phyloP scores from a whole-genome alignment of 768 basidiomycete species.

The Rhodotorula taiwanensis region DNA sequence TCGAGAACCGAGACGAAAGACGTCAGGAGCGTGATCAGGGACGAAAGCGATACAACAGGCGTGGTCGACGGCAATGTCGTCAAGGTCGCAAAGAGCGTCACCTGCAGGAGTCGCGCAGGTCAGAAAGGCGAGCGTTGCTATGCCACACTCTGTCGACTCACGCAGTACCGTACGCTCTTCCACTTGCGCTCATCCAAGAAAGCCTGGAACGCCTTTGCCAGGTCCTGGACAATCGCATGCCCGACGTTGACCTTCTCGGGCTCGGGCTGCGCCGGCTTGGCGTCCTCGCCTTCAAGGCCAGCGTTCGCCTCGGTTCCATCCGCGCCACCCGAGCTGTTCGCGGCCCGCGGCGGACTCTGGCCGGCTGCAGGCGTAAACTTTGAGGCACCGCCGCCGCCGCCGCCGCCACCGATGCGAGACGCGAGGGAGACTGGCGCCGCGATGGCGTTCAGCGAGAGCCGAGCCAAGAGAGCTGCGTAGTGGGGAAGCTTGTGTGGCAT shows the following conservation, averaged over 20 bases:
- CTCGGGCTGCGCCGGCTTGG: conserved; percentile 46
- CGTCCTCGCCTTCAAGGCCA: conserved; percentile 44
- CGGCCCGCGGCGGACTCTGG: not conserved
- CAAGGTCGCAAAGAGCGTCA: conserved; percentile 87
- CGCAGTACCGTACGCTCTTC: conserved; percentile 72
- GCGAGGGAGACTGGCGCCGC: not conserved
- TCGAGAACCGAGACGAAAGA: conserved; percentile 80
- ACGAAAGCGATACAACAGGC: conserved; percentile 61
- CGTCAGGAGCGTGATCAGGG: conserved; percentile 71
- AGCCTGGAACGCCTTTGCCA: conserved; percentile 82
- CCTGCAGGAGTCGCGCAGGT: conserved; percentile 58
- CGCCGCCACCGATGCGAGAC: conserved; percentile 23
- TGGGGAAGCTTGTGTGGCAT: conserved; percentile 90
- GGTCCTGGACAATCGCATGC: conserved; percentile 71
- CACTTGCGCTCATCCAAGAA: conserved; percentile 83
- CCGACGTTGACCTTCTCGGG: conserved; percentile 52
- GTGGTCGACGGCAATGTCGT: conserved; percentile 52
- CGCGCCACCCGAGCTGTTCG: not conserved
- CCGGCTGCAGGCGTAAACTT: not conserved
- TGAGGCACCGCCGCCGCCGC: not conserved
- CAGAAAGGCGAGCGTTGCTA: not conserved
- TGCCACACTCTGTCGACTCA: conserved; percentile 29
- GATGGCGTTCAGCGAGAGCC: conserved; percentile 47
- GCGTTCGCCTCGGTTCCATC: conserved; percentile 1
- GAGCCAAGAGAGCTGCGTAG: conserved; percentile 71